phyloP scores from a whole-genome alignment of 768 basidiomycete species.

The Lentinula lateritia region DNA sequence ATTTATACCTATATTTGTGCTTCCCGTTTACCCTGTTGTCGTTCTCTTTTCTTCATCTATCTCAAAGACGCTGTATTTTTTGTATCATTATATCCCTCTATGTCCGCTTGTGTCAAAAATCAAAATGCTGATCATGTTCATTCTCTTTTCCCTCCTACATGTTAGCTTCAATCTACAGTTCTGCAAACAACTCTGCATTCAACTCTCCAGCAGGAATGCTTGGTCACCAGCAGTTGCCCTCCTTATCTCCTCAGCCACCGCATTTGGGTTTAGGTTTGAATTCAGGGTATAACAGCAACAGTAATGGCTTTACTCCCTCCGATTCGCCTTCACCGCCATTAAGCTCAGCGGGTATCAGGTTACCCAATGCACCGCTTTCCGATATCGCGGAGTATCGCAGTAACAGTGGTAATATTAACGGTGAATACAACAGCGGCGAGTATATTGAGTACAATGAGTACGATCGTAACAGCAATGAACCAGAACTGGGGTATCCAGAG shows the following conservation, averaged over 20 bases:
- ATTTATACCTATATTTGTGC: constrained; percentile 1
- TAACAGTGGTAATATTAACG: neutral
- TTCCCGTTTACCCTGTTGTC: neutral
- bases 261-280: constrained; percentile 30
- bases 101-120: neutral
- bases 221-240: constrained; percentile 66
- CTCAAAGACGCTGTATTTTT: neutral
- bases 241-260: constrained; percentile 46
- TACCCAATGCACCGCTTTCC: constrained; percentile 66
- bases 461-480: neutral
- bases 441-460: neutral
- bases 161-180: constrained; percentile 35
- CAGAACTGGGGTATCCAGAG: neutral
- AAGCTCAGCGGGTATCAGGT: constrained; percentile 68
- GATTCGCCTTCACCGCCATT: constrained; percentile 54
- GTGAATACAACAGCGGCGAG: neutral
- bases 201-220: constrained; percentile 1
- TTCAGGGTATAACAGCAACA: constrained; percentile 39
- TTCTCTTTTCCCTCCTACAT: neutral
- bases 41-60: neutral
- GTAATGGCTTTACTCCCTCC: constrained; percentile 34
- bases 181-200: constrained; percentile 29
- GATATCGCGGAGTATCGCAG: constrained; percentile 49
- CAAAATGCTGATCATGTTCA: neutral
- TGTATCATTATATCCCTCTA: neutral